A percentile compares a stretch with the other conserved stretches of the same genome.
phyloP scores from a whole-genome alignment of 1,284 basidiomycete genomes.

The Kalmanozyma brasiliensis region DNA sequence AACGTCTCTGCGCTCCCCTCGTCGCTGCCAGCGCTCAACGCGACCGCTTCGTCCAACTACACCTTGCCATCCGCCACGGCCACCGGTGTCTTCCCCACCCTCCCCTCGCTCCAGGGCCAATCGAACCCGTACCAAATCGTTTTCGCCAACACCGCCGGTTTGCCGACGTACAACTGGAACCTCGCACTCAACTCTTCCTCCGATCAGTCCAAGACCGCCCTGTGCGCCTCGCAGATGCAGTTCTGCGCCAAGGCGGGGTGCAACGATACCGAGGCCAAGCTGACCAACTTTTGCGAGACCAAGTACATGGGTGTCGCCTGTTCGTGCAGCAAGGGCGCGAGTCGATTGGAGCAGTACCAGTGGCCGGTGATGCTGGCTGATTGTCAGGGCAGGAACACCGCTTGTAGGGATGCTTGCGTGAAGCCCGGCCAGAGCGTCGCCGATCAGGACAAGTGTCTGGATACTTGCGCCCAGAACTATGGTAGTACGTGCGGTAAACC shows the following conservation, averaged over 20 bases:
- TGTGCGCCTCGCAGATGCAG: slow-evolving; percentile 57
- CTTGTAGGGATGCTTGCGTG: slow-evolving; percentile 56
- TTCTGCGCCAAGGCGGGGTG: slow-evolving; percentile 62
- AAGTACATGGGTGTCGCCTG: slow-evolving; percentile 58
- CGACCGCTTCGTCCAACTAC: slow-evolving; percentile 53
- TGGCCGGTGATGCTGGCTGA: slow-evolving; percentile 65
- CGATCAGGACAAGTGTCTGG: slow-evolving; percentile 48
- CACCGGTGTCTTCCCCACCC: slow-evolving; percentile 32
- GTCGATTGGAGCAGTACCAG: slow-evolving; percentile 60
- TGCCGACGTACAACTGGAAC: slow-evolving; percentile 42
- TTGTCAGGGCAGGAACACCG: slow-evolving; percentile 54
- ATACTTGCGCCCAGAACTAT: slow-evolving; percentile 51
- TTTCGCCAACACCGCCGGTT: slow-evolving; percentile 37
- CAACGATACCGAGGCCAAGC: slow-evolving; percentile 32
- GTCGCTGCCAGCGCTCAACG: slow-evolving; percentile 15
- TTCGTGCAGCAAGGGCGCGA: slow-evolving; percentile 52
- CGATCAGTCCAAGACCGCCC: slow-evolving; percentile 23
- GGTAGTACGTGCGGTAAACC: slow-evolving; percentile 57
- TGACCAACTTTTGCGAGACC: slow-evolving; percentile 64
- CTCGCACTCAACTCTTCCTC: slow-evolving; percentile 32
- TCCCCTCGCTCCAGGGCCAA: slow-evolving; percentile 31
- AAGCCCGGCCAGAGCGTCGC: slow-evolving; percentile 42
- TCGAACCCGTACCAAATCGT: slow-evolving; percentile 50
- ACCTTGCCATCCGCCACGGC: slow-evolving; percentile 49
- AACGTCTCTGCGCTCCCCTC: slow-evolving; percentile 37